Percentiles rank a stretch among this genome's conserved stretches.
Conservation (phyloP, 106 monocot genomes). For the Narthecium ossifragum region DNA sequence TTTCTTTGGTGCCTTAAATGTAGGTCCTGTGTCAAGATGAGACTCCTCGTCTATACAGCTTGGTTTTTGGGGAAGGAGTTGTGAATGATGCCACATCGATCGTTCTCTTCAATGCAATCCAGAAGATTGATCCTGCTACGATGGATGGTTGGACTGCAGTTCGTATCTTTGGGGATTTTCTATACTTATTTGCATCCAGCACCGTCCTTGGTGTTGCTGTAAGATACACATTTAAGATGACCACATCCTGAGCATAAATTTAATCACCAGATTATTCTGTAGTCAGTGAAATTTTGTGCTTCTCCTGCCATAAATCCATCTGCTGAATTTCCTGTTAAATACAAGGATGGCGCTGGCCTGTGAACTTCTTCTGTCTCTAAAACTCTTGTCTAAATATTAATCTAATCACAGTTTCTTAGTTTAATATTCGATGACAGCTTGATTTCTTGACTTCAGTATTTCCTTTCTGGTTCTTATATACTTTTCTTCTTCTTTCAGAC, state of each 20-base stretch:
- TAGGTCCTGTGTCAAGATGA: conserved; percentile 77
- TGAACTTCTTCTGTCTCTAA: too few relatives aligned
- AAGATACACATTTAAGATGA: too few relatives aligned
- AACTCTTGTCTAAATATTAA: too few relatives aligned
- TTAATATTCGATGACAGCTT: too few relatives aligned
- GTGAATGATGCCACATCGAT: conserved; percentile 84
- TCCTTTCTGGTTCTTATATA: conserved; percentile 1
- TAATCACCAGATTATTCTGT: too few relatives aligned
- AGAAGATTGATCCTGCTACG: conserved; percentile 48
- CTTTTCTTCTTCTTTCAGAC: conserved; percentile 27
- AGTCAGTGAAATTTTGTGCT: too few relatives aligned
- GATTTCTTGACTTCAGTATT: too few relatives aligned
- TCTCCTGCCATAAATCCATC: too few relatives aligned
- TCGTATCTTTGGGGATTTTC: conserved; percentile 45
- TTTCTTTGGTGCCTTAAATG: background rate
- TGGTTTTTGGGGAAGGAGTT: conserved; percentile 90
- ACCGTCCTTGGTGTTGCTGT: conserved; percentile 70
- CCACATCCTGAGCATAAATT: too few relatives aligned
- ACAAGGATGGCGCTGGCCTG: too few relatives aligned
- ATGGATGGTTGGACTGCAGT: conserved; percentile 36
- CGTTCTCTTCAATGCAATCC: conserved; percentile 64
- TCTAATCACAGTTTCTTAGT: too few relatives aligned
- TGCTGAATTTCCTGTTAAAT: too few relatives aligned
- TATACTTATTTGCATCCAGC: conserved; percentile 70
- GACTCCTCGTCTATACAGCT: conserved; percentile 70